These are phyloP conservation scores for Microsporum canis DNA, from an alignment of 2,329 filamentous ascomycete species.

Conservation along the genomic window DNA sequence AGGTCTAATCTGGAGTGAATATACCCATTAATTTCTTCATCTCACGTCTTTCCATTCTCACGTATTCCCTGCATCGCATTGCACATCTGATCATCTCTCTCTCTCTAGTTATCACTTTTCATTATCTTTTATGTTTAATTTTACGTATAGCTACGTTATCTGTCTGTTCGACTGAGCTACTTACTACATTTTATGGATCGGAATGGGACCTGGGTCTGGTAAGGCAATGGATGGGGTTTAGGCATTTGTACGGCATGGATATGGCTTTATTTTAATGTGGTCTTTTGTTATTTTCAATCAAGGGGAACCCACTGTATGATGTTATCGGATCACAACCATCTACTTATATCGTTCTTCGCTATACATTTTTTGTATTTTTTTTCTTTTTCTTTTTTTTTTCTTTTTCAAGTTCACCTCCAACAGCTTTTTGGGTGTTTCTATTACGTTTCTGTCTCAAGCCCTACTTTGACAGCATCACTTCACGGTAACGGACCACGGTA, in stretches of 20 bases:
- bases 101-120: too few species aligned
- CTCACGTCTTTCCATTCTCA: background rate
- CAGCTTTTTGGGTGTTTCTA: background rate
- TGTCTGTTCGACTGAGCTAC: background rate
- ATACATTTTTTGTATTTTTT: too few species aligned
- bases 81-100: background rate
- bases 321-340: background rate
- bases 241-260: background rate
- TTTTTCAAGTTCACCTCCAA: background rate
- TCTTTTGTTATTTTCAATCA: background rate
- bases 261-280: background rate
- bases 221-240: background rate
- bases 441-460: background rate
- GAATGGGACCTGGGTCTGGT: background rate
- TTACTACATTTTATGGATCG: background rate
- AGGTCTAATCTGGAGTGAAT: conserved; percentile 3
- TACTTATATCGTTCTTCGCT: background rate
- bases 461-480: background rate
- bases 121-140: too few species aligned
- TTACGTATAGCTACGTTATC: background rate
- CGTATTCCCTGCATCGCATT: background rate
- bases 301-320: background rate
- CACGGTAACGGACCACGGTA: background rate
- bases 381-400: background rate
- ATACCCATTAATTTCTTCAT: background rate